Conservation (phyloP, 345 rosid species). For the Erysimum cheiranthoides region DNA sequence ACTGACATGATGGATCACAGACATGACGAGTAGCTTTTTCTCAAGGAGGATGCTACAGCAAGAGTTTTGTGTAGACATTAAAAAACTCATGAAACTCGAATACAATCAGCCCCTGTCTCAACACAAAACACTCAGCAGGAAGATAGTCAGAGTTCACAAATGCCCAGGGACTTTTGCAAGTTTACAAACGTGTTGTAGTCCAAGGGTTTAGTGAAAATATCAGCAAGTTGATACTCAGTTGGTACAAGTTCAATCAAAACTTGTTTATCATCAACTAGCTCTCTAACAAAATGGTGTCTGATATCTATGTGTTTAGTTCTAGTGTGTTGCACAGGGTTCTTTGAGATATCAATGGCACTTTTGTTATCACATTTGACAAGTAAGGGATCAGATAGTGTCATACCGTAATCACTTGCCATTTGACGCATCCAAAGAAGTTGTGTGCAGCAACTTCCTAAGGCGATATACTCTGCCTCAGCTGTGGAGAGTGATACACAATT, state of each 20-base stretch:
- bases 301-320: background rate
- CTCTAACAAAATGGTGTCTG: background rate
- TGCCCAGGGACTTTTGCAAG: background rate
- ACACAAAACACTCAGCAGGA: background rate
- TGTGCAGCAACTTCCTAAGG: too few species aligned
- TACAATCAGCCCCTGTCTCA: too few species aligned
- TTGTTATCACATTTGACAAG: background rate
- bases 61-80: too few species aligned
- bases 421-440: too few species aligned
- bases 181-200: too few species aligned
- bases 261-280: background rate
- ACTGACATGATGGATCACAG: background rate
- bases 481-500: too few species aligned
- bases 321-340: background rate
- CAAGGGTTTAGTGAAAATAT: background rate
- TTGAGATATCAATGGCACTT: background rate
- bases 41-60: too few species aligned
- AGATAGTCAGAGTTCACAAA: background rate
- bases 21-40: background rate
- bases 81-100: too few species aligned
- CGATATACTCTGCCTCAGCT: too few species aligned
- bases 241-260: background rate
- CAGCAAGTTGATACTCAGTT: background rate
- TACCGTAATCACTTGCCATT: background rate
- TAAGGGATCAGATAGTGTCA: fast-evolving